phyloP scores from a whole-genome alignment of 768 basidiomycete genomes.

The Candolleomyces aberdarensis region DNA sequence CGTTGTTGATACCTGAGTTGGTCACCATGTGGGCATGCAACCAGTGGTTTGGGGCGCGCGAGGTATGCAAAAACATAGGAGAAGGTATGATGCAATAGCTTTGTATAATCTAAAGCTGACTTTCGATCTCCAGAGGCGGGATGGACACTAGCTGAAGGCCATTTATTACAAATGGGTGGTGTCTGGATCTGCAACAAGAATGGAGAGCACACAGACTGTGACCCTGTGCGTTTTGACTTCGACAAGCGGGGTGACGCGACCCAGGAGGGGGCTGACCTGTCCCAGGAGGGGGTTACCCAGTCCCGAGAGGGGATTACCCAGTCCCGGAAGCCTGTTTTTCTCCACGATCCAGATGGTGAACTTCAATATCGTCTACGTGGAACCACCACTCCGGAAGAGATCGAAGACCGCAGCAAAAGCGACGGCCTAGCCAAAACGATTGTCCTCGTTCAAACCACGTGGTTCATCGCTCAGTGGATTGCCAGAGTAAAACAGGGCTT shows the following conservation, averaged over 20 bases:
- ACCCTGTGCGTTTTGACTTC: no score
- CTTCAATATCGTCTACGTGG: background rate
- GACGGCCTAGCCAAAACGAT: slow-evolving; percentile 8
- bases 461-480: slow-evolving; percentile 13
- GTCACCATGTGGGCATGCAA: slow-evolving; percentile 20
- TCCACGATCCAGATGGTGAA: background rate
- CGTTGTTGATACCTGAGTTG: slow-evolving; percentile 24
- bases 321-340: no score
- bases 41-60: slow-evolving; percentile 15
- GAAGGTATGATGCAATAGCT: background rate
- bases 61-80: slow-evolving; percentile 2
- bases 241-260: no score
- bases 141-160: slow-evolving; percentile 15
- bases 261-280: no score
- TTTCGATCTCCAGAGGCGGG: background rate
- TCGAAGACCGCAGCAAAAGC: slow-evolving; percentile 15
- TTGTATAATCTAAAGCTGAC: background rate
- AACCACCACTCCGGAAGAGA: slow-evolving; percentile 8
- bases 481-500: slow-evolving; percentile 5
- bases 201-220: background rate
- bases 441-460: slow-evolving; percentile 2
- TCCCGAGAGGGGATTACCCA: no score
- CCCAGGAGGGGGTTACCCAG: no score
- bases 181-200: slow-evolving; percentile 13
- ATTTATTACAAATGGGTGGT: slow-evolving; percentile 27